A percentile compares a stretch with the other conserved stretches of the same genome.
phyloP scores from a whole-genome alignment of 768 basidiomycete genomes.

The Russula vinacea region DNA sequence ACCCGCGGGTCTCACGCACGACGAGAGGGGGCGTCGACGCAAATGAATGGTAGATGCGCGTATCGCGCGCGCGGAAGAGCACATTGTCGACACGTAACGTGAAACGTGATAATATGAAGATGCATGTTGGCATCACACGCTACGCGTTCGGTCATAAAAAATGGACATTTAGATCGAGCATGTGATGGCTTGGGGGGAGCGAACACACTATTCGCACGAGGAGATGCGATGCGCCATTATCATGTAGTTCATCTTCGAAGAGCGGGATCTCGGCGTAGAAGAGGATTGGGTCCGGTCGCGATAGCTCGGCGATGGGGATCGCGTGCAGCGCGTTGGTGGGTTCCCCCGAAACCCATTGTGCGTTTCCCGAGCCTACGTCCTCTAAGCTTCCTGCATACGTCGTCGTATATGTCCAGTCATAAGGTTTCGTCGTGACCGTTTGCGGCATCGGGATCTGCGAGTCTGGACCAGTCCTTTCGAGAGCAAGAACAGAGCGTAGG shows the following conservation, averaged over 20 bases:
- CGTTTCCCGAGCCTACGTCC: constrained; percentile 28
- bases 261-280: constrained; percentile 95
- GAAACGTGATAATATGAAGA: constrained; percentile 87
- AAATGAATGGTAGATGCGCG: constrained; percentile 86
- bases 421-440: constrained; percentile 77
- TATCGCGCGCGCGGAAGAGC: constrained; percentile 86
- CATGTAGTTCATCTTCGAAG: constrained; percentile 96
- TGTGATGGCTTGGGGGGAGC: background rate
- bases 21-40: constrained; percentile 55
- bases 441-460: constrained; percentile 64
- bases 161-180: background rate
- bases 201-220: constrained; percentile 81
- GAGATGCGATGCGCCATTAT: constrained; percentile 86
- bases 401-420: constrained; percentile 98
- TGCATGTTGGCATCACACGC: constrained; percentile 96
- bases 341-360: constrained; percentile 55
- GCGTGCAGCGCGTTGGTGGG: constrained; percentile 52
- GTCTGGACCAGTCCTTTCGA: constrained; percentile 60
- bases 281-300: constrained; percentile 90
- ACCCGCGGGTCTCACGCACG: constrained; percentile 79
- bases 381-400: constrained; percentile 65
- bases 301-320: constrained; percentile 84
- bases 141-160: constrained; percentile 35
- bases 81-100: constrained; percentile 95
- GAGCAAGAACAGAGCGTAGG: constrained; percentile 36